These are phyloP conservation scores for Pseudonitzschia multiseries DNA, from an alignment of 108 stramenopile genomes.

Conservation along the genomic window DNA sequence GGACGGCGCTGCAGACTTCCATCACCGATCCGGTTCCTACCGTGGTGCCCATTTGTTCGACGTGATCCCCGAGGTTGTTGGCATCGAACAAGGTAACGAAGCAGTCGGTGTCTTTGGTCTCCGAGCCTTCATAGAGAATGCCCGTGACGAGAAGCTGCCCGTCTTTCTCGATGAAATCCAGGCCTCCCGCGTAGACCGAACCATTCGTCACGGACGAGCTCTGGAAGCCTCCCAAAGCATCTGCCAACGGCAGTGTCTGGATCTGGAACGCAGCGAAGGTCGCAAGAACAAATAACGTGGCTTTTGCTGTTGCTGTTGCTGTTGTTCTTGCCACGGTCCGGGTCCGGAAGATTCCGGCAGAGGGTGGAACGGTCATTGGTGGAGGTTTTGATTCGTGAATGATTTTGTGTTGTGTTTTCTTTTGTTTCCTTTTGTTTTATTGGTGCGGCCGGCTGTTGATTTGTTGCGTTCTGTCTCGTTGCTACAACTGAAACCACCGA, in stretches of 20 bases:
- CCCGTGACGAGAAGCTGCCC: slow-evolving; percentile 20
- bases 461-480: no score
- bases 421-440: no score
- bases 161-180: slow-evolving; percentile 5
- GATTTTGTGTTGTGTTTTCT: no score
- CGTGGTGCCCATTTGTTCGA: background rate
- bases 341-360: background rate
- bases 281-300: background rate
- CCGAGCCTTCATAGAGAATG: slow-evolving; percentile 15
- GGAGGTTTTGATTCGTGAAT: no score
- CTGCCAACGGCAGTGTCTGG: background rate
- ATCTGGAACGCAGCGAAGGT: background rate
- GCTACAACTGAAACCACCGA: no score
- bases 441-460: no score
- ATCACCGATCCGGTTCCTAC: slow-evolving; percentile 6
- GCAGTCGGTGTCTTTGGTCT: background rate
- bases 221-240: slow-evolving; percentile 10
- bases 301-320: no score
- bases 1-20: background rate
- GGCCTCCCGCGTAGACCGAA: slow-evolving; percentile 18
- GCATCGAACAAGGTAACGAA: slow-evolving; percentile 12
- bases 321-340: background rate
- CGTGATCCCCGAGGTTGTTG: background rate
- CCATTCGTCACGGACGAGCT: slow-evolving; percentile 14
- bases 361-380: no score